These are phyloP conservation scores for Eucalyptus lansdowneana DNA, from an alignment of 345 rosid species.

Conservation along the genomic window DNA sequence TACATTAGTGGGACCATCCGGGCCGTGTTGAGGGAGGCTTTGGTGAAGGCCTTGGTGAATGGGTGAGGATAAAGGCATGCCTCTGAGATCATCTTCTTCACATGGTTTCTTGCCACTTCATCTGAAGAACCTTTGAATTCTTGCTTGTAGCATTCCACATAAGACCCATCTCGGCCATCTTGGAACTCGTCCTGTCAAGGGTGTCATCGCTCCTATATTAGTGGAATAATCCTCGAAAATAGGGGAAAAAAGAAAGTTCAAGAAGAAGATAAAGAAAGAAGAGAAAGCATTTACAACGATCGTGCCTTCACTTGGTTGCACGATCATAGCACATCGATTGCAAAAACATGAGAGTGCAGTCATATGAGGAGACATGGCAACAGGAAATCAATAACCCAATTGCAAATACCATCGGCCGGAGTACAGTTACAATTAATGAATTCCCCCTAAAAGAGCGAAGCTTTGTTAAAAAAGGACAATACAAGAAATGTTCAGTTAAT, in stretches of 20 bases:
- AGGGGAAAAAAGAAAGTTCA: neutral
- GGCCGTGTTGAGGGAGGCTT: slow-evolving; percentile 28
- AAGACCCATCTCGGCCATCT: slow-evolving; percentile 37
- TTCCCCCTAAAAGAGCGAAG: neutral
- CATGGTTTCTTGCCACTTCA: slow-evolving; percentile 21
- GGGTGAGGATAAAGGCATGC: slow-evolving; percentile 17
- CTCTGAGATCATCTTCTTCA: slow-evolving; percentile 16
- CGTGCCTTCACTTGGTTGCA: neutral
- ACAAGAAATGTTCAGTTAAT: no score
- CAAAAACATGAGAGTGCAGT: neutral
- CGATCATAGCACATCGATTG: neutral
- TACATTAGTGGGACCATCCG: slow-evolving; percentile 55
- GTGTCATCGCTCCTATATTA: neutral
- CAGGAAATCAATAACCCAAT: neutral
- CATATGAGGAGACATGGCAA: neutral
- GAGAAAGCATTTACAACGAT: neutral
- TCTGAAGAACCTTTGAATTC: slow-evolving; percentile 8
- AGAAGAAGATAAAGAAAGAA: neutral
- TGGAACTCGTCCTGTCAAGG: neutral
- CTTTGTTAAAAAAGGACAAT: neutral
- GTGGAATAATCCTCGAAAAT: neutral
- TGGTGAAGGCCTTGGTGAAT: slow-evolving; percentile 15
- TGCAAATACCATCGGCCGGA: neutral
- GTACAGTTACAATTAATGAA: neutral
- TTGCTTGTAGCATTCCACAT: slow-evolving; percentile 33